Evolutionary conservation across 345 rosid species (phyloP), one percentile per base, ranked within the genome.

Genomic region (Fremontodendron californicum): DNA sequence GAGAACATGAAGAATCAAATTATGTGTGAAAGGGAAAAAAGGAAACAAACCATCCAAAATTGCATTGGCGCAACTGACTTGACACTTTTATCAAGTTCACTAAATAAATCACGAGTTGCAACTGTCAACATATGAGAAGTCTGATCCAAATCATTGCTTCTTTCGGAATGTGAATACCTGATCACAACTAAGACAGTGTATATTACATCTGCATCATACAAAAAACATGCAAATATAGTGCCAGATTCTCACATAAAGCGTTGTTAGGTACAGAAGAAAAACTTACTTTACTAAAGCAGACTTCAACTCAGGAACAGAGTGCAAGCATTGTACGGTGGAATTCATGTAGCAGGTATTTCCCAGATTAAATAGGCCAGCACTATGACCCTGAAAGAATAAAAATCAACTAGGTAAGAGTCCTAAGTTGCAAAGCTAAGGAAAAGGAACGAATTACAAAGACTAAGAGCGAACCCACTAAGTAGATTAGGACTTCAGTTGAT

Each of bases 311-410:
- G 99, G 99, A 80, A 96, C 98, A 45, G 97, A 92, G 85, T 96
- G 97, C 83, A 96, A 82, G 84, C 99, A 96, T 77, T 96, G 99
- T 69, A 94, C 68, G 0, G 98, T 94, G 61, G 99, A 93, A 88
- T 96, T 96, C 99, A 96, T 94, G 86, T 94, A 96, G 87, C 99
- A 96, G 7, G 99, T 96, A 87, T 96, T 91, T 74, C 98, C 99
- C 62, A 96, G 87, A 81, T 96, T 96, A 80, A 87, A 81, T 58
- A 96, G 84, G 61, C 97, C 98, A 75, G 99, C 97, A 84, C 97
- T 91, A 76, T 94, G 92, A 85, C 98, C 99, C 99, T 96, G 88
- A 62, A 69, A 77, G 71, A 51, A 78, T n/a, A 77, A 77, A 49
- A 45, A 75, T 11, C 6, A 49, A 62, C n/a, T 15, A 33, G 29